Evolutionary conservation across 2,329 filamentous ascomycete genomes (phyloP), one percentile per base, ranked within the genome.

Genomic region (Xylaria sp.): DNA sequence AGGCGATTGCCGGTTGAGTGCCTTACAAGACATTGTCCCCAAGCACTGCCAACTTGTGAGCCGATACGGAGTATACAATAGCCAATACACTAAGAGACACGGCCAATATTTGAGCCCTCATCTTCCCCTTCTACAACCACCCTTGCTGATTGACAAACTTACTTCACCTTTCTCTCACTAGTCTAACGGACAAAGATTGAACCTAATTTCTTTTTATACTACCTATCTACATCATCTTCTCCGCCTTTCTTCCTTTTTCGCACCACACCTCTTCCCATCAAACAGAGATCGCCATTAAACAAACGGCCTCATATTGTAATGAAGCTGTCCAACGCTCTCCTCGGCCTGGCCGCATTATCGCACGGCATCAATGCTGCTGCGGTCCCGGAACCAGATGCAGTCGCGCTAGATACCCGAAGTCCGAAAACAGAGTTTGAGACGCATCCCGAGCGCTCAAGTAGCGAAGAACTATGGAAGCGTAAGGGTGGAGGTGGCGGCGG

Each of bases 401-500:
- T 72, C 69, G 63, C 69, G 34, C 31, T 77, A 65, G 62, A 73
- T 13, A 52, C 64, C 25, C 69, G 71, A 20, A 61, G 66, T 20
- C 50, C 69, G 25, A 60, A 75, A 52, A 56, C 69, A 44, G 60
- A 71, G 28, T 66, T 63, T 12, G 64, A 65, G 12, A 20, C 50
- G 18, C 37, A 51, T 39, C 1, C 48, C 34, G 66, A 75, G 50
- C 67, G 60, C 41, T 58, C 57, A 83, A 66, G 63, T 54, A 74
- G 72, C 63, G 78, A 85, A 63, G 83, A 88, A 39, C 78, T 90
- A 25, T 89, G 83, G 81, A 90, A 89, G 82, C 84, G 89, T 71
- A 87, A 87, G 74, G 88, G 88, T 44, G 88, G 89, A 57, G 88
- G 88, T 7, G 87, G 86, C 9, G 80, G 85, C 12, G 86, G 87